Conservation (phyloP, 176 grass and related monocot genomes). For the Triticum monococcum region DNA sequence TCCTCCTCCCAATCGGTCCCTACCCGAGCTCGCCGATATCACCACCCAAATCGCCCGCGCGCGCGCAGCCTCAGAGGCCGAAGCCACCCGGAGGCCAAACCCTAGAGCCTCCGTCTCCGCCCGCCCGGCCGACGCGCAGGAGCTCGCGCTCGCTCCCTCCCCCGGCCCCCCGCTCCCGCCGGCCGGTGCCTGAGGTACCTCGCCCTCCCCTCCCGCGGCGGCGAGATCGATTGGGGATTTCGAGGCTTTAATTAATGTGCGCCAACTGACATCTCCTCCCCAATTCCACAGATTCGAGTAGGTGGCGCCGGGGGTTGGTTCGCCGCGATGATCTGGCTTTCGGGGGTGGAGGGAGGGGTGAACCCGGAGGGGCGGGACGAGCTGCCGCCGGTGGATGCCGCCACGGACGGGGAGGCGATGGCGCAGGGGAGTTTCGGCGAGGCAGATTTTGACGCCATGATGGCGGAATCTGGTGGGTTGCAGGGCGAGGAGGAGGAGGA, state of each 20-base stretch:
- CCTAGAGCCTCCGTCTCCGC: conserved; percentile 8
- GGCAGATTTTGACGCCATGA: background rate
- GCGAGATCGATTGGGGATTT: conserved; percentile 10
- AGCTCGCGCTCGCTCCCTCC: background rate
- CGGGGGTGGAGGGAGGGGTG: background rate
- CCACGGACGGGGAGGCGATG: background rate
- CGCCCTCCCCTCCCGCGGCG: background rate
- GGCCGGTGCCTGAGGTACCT: background rate
- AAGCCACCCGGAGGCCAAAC: background rate
- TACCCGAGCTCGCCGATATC: background rate
- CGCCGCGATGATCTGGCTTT: conserved; percentile 3
- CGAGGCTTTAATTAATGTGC: background rate
- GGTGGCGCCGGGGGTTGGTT: background rate
- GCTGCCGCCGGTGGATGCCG: background rate
- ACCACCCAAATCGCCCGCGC: conserved; percentile 7
- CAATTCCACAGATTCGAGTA: conserved; percentile 13
- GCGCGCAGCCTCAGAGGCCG: conserved; percentile 7
- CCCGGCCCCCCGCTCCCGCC: background rate
- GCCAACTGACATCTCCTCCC: background rate
- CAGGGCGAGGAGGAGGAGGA: background rate
- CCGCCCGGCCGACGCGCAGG: background rate
- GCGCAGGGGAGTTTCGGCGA: background rate
- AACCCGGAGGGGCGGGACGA: background rate
- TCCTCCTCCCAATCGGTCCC: background rate
- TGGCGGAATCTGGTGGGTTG: background rate